These are phyloP conservation scores for Candida hungchunana DNA, from an alignment of 805 yeast genomes.

Conservation along the genomic window DNA sequence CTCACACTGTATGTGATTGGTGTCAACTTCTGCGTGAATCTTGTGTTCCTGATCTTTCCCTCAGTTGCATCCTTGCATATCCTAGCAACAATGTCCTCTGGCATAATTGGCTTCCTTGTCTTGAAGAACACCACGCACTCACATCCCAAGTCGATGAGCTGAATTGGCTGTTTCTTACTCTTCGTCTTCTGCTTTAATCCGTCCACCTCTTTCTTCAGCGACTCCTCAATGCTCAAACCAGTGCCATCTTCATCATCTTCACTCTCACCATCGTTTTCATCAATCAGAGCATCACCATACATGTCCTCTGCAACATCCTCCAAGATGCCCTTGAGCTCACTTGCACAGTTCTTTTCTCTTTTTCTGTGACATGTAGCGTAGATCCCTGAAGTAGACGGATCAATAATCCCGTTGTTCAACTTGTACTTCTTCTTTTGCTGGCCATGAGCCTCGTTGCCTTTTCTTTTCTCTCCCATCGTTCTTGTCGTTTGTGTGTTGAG, in stretches of 20 bases:
- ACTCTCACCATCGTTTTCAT: slow-evolving; percentile 30
- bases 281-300: slow-evolving; percentile 34
- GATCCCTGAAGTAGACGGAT: slow-evolving; percentile 82
- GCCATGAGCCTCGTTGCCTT: slow-evolving; percentile 3
- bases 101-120: slow-evolving; percentile 72
- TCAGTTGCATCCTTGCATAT: slow-evolving; percentile 59
- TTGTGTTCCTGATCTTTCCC: slow-evolving; percentile 52
- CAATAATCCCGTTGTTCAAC: slow-evolving; percentile 49
- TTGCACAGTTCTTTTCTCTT: slow-evolving; percentile 72
- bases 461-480: slow-evolving; percentile 22
- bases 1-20: slow-evolving; percentile 77
- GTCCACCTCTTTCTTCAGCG: slow-evolving; percentile 65
- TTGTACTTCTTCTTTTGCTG: slow-evolving; percentile 34
- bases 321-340: slow-evolving; percentile 61
- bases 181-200: slow-evolving; percentile 37
- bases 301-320: slow-evolving; percentile 47
- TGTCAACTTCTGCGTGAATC: slow-evolving; percentile 72
- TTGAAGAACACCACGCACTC: slow-evolving; percentile 86
- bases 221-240: slow-evolving; percentile 73
- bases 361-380: slow-evolving; percentile 87
- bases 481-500: neutral
- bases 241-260: slow-evolving; percentile 31
- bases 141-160: slow-evolving; percentile 62
- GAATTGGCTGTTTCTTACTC: slow-evolving; percentile 43
- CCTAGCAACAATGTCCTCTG: slow-evolving; percentile 62